Evolutionary conservation across 257 asterid genomes (phyloP).

Genomic region (Salvia hispanica): DNA sequence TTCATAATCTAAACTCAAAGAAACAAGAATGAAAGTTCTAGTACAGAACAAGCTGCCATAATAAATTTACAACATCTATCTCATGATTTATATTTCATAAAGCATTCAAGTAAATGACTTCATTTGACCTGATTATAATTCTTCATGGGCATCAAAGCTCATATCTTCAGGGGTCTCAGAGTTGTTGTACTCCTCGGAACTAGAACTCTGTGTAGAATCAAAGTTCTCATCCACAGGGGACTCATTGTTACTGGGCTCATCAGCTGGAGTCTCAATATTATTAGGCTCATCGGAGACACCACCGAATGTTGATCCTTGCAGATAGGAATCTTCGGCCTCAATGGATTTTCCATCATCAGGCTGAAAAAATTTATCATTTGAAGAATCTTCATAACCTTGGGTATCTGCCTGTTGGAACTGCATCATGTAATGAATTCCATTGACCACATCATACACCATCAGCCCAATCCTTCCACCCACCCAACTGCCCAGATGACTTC

Average conservation of each 20-base stretch:
- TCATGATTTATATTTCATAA: conserved; percentile 12
- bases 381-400: conserved; percentile 32
- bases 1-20: conserved; percentile 1
- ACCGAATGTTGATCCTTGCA: conserved; percentile 30
- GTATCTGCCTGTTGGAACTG: conserved; percentile 41
- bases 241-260: conserved; percentile 44
- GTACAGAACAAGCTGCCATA: conserved; percentile 21
- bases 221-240: conserved; percentile 42
- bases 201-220: conserved; percentile 29
- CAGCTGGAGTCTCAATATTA: conserved; percentile 42
- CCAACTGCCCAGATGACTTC: conserved; percentile 96
- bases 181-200: conserved; percentile 42
- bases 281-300: conserved; percentile 41
- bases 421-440: conserved; percentile 64
- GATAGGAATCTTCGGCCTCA: conserved; percentile 36
- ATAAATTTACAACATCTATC: conserved; percentile 5
- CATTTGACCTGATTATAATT: conserved; percentile 50
- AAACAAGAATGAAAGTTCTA: conserved; percentile 12
- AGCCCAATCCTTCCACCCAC: conserved; percentile 87
- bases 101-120: conserved; percentile 16
- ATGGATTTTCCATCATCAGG: conserved; percentile 38
- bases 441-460: conserved; percentile 86
- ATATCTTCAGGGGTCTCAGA: conserved; percentile 39
- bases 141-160: conserved; percentile 52
- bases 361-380: conserved; percentile 32